These are phyloP conservation scores for Wickerhamiella qilinensis DNA, from an alignment of 805 yeast genomes.

Conservation along the genomic window DNA sequence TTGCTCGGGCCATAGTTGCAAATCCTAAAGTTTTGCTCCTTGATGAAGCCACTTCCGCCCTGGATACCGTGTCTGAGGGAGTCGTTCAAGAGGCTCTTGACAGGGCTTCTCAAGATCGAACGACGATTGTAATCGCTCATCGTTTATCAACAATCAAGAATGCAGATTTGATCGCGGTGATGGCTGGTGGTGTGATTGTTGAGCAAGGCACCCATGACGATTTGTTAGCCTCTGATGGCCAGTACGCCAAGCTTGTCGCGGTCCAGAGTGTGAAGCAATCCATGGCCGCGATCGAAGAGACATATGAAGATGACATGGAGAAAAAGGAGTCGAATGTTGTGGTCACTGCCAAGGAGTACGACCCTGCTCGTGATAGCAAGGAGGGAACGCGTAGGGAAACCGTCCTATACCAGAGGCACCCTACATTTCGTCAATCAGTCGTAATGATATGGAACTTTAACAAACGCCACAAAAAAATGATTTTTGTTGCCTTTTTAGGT, in stretches of 20 bases:
- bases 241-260: slow-evolving; percentile 16
- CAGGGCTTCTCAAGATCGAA: slow-evolving; percentile 12
- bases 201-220: slow-evolving; percentile 24
- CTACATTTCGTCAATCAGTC: slow-evolving; percentile 7
- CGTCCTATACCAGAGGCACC: not conserved
- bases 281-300: not conserved
- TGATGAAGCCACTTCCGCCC: slow-evolving; percentile 44
- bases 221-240: slow-evolving; percentile 15
- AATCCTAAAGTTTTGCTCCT: slow-evolving; percentile 38
- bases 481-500: slow-evolving; percentile 16
- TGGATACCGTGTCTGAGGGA: slow-evolving; percentile 25
- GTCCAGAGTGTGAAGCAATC: slow-evolving; percentile 12
- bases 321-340: too few species aligned
- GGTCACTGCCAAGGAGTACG: too few species aligned
- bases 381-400: too few species aligned
- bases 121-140: slow-evolving; percentile 35
- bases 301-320: not conserved
- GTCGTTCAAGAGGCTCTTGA: slow-evolving; percentile 20
- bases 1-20: slow-evolving; percentile 46
- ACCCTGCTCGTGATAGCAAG: not conserved
- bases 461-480: slow-evolving; percentile 12
- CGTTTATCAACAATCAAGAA: slow-evolving; percentile 31
- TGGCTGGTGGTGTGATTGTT: slow-evolving; percentile 29
- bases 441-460: slow-evolving; percentile 15
- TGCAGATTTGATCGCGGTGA: slow-evolving; percentile 31